Evolutionary conservation across 805 yeast species (phyloP).

Genomic region (Yamadazyma laniorum): DNA sequence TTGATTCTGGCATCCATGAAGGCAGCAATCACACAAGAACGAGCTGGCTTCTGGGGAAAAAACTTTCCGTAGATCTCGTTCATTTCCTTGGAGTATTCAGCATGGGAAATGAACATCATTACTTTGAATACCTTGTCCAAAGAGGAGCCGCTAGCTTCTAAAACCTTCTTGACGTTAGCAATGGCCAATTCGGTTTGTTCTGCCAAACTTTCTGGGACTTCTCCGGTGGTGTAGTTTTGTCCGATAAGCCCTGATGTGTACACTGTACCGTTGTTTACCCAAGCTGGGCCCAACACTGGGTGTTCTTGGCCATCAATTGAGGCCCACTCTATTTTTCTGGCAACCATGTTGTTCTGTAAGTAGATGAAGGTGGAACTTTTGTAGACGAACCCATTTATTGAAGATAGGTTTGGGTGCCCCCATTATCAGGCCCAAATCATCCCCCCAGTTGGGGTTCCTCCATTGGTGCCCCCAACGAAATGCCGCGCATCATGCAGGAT

Average conservation of each 20-base stretch:
- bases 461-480: too few relatives aligned
- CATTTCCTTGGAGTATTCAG: conserved; percentile 39
- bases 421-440: too few relatives aligned
- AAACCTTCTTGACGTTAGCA: conserved; percentile 38
- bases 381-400: too few relatives aligned
- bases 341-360: conserved; percentile 17
- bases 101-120: conserved; percentile 46
- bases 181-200: conserved; percentile 49
- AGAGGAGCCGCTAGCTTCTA: conserved; percentile 46
- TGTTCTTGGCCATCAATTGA: conserved; percentile 30
- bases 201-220: conserved; percentile 40
- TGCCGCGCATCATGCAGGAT: too few relatives aligned
- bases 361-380: too few relatives aligned
- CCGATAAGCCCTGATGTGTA: conserved; percentile 53
- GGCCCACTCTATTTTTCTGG: conserved; percentile 23
- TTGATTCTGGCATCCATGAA: conserved; percentile 51
- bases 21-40: conserved; percentile 51
- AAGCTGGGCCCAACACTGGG: conserved; percentile 30
- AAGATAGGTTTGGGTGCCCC: too few relatives aligned
- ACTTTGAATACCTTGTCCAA: conserved; percentile 49
- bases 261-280: conserved; percentile 27
- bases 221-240: conserved; percentile 36
- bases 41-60: conserved; percentile 50
- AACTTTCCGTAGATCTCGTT: conserved; percentile 47
- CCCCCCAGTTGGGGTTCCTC: too few relatives aligned